Evolutionary conservation across 805 yeast genomes (phyloP).

Genomic region (Kuraishia capsulata): DNA sequence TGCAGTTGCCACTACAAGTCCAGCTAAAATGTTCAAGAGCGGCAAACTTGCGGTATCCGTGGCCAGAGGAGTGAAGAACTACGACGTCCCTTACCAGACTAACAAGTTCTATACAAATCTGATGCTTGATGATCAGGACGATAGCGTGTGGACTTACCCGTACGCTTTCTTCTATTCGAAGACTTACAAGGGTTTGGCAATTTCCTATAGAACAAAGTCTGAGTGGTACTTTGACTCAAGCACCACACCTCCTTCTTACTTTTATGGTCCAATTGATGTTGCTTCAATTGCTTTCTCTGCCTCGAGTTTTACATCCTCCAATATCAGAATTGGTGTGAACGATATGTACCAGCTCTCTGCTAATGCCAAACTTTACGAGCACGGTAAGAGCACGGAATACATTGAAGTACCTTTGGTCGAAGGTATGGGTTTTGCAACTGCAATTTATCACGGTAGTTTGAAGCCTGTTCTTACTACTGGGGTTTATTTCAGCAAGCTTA

Average conservation of each 20-base stretch:
- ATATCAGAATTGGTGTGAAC: slow-evolving; percentile 30
- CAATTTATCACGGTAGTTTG: slow-evolving; percentile 38
- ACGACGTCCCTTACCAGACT: slow-evolving; percentile 46
- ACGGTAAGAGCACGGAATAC: slow-evolving; percentile 21
- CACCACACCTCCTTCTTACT: slow-evolving; percentile 39
- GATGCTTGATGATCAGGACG: slow-evolving; percentile 43
- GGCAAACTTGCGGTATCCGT: slow-evolving; percentile 33
- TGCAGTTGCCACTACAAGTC: slow-evolving; percentile 34
- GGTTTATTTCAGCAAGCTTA: slow-evolving; percentile 33
- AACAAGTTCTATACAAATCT: slow-evolving; percentile 71
- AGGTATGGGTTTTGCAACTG: slow-evolving; percentile 54
- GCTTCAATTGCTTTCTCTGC: slow-evolving; percentile 52
- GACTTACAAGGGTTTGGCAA: slow-evolving; percentile 39
- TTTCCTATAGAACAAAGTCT: slow-evolving; percentile 43
- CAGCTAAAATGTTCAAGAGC: slow-evolving; percentile 36
- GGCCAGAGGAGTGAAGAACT: slow-evolving; percentile 37
- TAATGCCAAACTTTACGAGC: slow-evolving; percentile 29
- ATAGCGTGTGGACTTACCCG: slow-evolving; percentile 57
- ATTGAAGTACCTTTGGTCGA: slow-evolving; percentile 44
- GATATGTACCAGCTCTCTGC: slow-evolving; percentile 45
- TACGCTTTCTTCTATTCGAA: slow-evolving; percentile 30
- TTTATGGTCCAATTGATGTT: slow-evolving; percentile 45
- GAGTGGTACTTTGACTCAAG: slow-evolving; percentile 36
- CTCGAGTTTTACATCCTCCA: slow-evolving; percentile 28
- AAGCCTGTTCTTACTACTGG: slow-evolving; percentile 35